phyloP scores from a whole-genome alignment of 257 asterid genomes.

The Nicotiana noctiflora region DNA sequence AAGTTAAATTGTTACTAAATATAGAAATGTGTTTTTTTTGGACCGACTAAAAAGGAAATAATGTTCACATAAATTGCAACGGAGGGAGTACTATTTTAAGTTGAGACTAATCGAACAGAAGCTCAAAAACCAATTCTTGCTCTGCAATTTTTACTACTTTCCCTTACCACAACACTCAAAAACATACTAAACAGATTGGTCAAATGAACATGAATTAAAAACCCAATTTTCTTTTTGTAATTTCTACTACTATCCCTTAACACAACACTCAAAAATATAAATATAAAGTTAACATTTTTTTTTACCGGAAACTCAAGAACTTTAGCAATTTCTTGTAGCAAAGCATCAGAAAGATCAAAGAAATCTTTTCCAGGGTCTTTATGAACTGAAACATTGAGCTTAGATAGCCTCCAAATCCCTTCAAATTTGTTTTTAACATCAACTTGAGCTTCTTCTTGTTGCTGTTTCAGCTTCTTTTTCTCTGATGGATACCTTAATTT shows the following conservation, averaged over 20 bases:
- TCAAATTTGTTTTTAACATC: constrained; percentile 29
- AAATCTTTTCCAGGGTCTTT: constrained; percentile 94
- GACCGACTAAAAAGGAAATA: too few relatives aligned
- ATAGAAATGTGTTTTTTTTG: too few relatives aligned
- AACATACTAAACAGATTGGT: too few relatives aligned
- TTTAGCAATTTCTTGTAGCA: constrained; percentile 71
- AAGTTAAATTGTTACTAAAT: too few relatives aligned
- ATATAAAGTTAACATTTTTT: neutral
- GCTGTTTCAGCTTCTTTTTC: constrained; percentile 61
- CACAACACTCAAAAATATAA: neutral
- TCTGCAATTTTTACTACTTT: too few relatives aligned
- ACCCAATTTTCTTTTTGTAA: neutral
- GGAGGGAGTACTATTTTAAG: too few relatives aligned
- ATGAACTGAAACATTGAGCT: constrained; percentile 57
- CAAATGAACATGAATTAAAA: neutral
- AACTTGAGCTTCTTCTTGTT: constrained; percentile 24
- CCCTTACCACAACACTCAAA: too few relatives aligned
- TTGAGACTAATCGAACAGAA: too few relatives aligned
- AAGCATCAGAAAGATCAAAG: constrained; percentile 56
- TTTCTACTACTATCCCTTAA: neutral
- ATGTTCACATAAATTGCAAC: too few relatives aligned
- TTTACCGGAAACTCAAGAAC: constrained; percentile 85
- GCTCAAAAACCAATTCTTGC: too few relatives aligned
- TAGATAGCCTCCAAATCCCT: constrained; percentile 83
- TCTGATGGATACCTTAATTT: constrained; percentile 92